Conservation (phyloP, 2,329 filamentous ascomycete genomes). For the Aspergillaceae sp. region DNA sequence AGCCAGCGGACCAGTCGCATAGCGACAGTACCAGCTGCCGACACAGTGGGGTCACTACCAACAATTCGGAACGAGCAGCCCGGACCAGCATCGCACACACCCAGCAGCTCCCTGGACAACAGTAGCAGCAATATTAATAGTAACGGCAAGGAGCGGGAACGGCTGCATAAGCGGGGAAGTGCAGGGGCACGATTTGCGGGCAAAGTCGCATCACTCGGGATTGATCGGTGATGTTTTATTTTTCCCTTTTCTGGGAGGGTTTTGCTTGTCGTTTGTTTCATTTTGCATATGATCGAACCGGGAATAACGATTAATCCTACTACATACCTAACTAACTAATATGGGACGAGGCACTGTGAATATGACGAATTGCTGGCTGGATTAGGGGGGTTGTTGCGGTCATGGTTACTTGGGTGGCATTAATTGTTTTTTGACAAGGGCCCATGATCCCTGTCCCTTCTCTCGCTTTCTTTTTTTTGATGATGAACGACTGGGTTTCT, state of each 20-base stretch:
- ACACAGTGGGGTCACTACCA: conserved; percentile 57
- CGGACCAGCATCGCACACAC: conserved; percentile 19
- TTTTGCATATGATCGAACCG: no score
- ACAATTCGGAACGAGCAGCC: conserved; percentile 32
- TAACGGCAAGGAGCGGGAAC: conserved; percentile 51
- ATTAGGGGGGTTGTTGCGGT: no score
- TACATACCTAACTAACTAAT: no score
- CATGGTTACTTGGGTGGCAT: no score
- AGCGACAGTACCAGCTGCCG: conserved; percentile 26
- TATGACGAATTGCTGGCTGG: no score
- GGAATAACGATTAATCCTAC: no score
- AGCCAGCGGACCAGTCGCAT: conserved; percentile 57
- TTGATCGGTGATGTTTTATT: conserved; percentile 26
- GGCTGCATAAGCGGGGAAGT: conserved; percentile 70
- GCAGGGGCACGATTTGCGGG: conserved; percentile 60
- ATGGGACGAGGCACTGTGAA: no score
- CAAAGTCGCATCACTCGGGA: conserved; percentile 38
- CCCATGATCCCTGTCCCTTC: no score
- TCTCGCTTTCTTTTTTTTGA: no score
- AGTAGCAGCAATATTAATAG: conserved; percentile 11
- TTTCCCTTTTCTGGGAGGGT: background rate
- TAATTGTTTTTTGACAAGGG: no score
- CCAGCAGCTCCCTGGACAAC: conserved; percentile 24
- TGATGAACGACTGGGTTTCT: no score
- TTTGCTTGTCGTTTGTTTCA: background rate